Percentiles rank a stretch among this genome's conserved stretches.
These are phyloP conservation scores for Penicillium steckii DNA, from an alignment of 495 filamentous ascomycete genomes.

Conservation along the genomic window DNA sequence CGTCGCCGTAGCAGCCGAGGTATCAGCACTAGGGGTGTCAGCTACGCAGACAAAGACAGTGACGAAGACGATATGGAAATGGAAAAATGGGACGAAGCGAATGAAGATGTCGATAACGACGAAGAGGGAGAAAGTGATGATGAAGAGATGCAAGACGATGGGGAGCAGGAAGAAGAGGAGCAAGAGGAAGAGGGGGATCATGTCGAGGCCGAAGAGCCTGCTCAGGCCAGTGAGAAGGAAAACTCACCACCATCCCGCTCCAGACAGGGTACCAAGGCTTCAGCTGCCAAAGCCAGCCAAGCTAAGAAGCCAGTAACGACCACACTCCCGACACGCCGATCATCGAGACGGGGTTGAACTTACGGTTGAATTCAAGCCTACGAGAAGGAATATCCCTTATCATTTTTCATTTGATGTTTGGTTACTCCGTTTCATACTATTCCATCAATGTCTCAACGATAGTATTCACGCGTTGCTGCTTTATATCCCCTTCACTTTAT, in stretches of 20 bases:
- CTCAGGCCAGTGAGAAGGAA: slow-evolving; percentile 21
- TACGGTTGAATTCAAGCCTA: neutral
- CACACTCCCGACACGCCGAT: slow-evolving; percentile 39
- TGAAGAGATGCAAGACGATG: slow-evolving; percentile 24
- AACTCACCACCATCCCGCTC: slow-evolving; percentile 24
- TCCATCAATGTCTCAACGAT: slow-evolving; percentile 2
- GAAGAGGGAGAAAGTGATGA: slow-evolving; percentile 27
- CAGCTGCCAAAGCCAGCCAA: slow-evolving; percentile 15
- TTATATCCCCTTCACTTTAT: slow-evolving; percentile 17
- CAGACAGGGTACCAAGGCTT: slow-evolving; percentile 19
- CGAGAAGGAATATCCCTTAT: neutral
- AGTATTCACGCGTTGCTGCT: slow-evolving; percentile 1
- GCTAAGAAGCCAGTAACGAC: slow-evolving; percentile 20
- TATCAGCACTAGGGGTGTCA: slow-evolving; percentile 28
- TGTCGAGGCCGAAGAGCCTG: slow-evolving; percentile 24
- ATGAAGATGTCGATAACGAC: slow-evolving; percentile 18
- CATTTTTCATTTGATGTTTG: slow-evolving; percentile 3
- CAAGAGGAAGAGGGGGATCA: slow-evolving; percentile 11
- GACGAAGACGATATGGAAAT: slow-evolving; percentile 56
- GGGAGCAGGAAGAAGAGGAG: slow-evolving; percentile 15
- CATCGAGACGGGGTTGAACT: slow-evolving; percentile 36
- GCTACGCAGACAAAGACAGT: slow-evolving; percentile 56
- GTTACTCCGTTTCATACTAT: slow-evolving; percentile 5
- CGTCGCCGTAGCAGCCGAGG: slow-evolving; percentile 45
- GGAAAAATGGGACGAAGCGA: slow-evolving; percentile 36